Evolutionary conservation across 108 stramenopile genomes (phyloP).

Genomic region (Pseudonitzschia multistriata): DNA sequence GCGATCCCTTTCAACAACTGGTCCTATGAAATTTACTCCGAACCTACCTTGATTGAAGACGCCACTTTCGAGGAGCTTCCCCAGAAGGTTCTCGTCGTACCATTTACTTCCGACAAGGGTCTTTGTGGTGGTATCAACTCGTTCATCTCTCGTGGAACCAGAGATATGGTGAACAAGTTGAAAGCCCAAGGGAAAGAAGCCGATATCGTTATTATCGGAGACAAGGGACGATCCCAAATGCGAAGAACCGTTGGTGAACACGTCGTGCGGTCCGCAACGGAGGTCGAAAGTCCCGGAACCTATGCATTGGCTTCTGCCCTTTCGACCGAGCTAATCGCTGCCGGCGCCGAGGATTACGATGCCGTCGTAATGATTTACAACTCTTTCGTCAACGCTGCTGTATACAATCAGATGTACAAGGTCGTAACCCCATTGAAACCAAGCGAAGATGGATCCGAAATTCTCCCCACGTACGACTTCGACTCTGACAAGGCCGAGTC

Average conservation of each 20-base stretch:
- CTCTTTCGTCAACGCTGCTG: slow-evolving; percentile 78
- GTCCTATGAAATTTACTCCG: slow-evolving; percentile 58
- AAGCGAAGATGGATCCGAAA: slow-evolving; percentile 44
- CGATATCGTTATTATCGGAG: slow-evolving; percentile 93
- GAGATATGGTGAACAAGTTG: slow-evolving; percentile 55
- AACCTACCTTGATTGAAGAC: slow-evolving; percentile 56
- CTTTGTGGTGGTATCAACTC: slow-evolving; percentile 99
- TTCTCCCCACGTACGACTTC: slow-evolving; percentile 87
- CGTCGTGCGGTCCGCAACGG: slow-evolving; percentile 69
- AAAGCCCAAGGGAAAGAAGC: slow-evolving; percentile 76
- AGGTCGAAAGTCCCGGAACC: slow-evolving; percentile 76
- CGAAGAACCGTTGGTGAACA: slow-evolving; percentile 63
- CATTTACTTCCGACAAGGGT: slow-evolving; percentile 96
- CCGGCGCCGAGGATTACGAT: slow-evolving; percentile 80
- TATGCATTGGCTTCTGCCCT: slow-evolving; percentile 78
- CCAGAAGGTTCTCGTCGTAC: slow-evolving; percentile 87
- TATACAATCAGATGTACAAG: slow-evolving; percentile 88
- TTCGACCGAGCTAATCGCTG: slow-evolving; percentile 77
- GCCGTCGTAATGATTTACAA: slow-evolving; percentile 84
- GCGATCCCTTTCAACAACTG: slow-evolving; percentile 82
- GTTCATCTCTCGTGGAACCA: slow-evolving; percentile 85
- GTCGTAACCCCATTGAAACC: slow-evolving; percentile 66
- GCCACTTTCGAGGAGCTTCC: slow-evolving; percentile 84
- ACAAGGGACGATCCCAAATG: slow-evolving; percentile 96
- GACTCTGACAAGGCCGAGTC: slow-evolving; percentile 95